Percentiles rank a stretch among this genome's conserved stretches.
phyloP scores from a whole-genome alignment of 1,139 yeast species.

The Hansenula anomala region DNA sequence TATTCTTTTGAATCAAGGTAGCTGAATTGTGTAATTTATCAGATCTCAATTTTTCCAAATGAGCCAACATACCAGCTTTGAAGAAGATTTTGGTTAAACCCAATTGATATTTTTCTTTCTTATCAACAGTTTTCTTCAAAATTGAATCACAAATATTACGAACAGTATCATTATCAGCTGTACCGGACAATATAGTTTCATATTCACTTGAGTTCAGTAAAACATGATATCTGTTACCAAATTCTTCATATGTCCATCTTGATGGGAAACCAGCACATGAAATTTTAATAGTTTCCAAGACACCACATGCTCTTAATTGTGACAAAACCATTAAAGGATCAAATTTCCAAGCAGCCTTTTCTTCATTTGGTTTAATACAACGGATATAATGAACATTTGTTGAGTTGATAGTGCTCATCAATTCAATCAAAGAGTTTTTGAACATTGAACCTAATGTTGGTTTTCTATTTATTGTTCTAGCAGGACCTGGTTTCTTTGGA shows the following conservation, averaged over 20 bases:
- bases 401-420: constrained; percentile 88
- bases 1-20: constrained; percentile 78
- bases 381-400: constrained; percentile 96
- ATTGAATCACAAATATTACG: constrained; percentile 64
- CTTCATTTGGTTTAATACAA: constrained; percentile 95
- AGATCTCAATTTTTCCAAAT: constrained; percentile 79
- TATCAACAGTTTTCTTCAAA: constrained; percentile 57
- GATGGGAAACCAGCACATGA: constrained; percentile 99
- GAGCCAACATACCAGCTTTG: constrained; percentile 95
- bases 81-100: constrained; percentile 91
- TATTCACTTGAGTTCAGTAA: constrained; percentile 70
- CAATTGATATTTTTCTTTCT: constrained; percentile 68
- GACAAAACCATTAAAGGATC: constrained; percentile 94
- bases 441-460: constrained; percentile 95
- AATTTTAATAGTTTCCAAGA: constrained; percentile 89
- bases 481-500: constrained; percentile 28
- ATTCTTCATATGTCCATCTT: constrained; percentile 92
- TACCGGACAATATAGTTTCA: constrained; percentile 54
- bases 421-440: constrained; percentile 85
- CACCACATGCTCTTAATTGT: constrained; percentile 98
- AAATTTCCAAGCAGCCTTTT: constrained; percentile 92
- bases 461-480: constrained; percentile 56
- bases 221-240: constrained; percentile 85
- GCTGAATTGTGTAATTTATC: constrained; percentile 78
- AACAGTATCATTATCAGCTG: constrained; percentile 53